A percentile compares a stretch with the other conserved stretches of the same genome.
These are phyloP conservation scores for Coemansia sp. DNA, from an alignment of 192 early-diverging fungal species.

Conservation along the genomic window DNA sequence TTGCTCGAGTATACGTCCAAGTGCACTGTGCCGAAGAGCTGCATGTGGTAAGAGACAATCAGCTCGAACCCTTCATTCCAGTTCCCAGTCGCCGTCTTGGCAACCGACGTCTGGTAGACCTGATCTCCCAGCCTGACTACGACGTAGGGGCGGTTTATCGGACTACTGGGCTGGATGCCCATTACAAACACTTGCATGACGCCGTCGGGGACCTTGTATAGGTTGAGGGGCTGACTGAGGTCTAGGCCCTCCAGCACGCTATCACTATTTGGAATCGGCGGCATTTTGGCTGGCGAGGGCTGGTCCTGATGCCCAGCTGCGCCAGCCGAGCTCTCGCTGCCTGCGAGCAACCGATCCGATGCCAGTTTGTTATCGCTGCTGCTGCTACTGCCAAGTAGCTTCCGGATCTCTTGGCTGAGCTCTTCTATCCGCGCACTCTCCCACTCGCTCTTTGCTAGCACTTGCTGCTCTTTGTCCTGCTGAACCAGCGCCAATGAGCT, in stretches of 20 bases:
- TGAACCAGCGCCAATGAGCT: background rate
- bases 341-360: background rate
- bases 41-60: conserved; percentile 68
- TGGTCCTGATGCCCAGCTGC: background rate
- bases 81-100: conserved; percentile 58
- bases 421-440: conserved; percentile 42
- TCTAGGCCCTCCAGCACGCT: conserved; percentile 40
- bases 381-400: conserved; percentile 21
- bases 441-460: conserved; percentile 27
- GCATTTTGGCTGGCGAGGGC: background rate
- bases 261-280: conserved; percentile 26
- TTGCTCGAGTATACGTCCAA: conserved; percentile 71
- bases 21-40: conserved; percentile 73
- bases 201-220: conserved; percentile 54
- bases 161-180: conserved; percentile 60
- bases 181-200: conserved; percentile 66
- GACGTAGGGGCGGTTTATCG: conserved; percentile 67
- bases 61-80: conserved; percentile 80
- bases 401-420: conserved; percentile 39
- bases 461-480: conserved; percentile 3
- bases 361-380: background rate
- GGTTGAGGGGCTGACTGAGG: conserved; percentile 53
- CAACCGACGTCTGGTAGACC: conserved; percentile 65
- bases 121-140: conserved; percentile 68
- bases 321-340: background rate